Conservation (phyloP, 2,329 filamentous ascomycete species). For the Rutstroemia sp. region DNA sequence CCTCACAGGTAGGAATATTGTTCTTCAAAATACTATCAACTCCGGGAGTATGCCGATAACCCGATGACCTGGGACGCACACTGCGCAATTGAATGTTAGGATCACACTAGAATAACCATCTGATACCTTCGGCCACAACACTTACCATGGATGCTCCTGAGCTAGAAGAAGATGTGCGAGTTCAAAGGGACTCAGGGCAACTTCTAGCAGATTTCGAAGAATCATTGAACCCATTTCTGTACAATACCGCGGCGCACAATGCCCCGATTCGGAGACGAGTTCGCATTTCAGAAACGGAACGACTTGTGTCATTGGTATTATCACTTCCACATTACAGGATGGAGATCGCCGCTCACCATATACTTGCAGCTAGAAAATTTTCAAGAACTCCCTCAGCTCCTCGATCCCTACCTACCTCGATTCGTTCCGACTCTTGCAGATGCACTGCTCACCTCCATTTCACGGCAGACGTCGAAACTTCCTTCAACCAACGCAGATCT, state of each 20-base stretch:
- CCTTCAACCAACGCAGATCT: slow-evolving; percentile 22
- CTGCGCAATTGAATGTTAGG: neutral
- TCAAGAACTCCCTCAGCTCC: slow-evolving; percentile 88
- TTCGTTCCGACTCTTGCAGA: slow-evolving; percentile 69
- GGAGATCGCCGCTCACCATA: slow-evolving; percentile 8
- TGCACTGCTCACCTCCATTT: slow-evolving; percentile 65
- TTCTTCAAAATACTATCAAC: no score
- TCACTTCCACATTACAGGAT: neutral
- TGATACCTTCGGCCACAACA: neutral
- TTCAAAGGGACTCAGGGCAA: slow-evolving; percentile 53
- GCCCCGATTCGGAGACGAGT: slow-evolving; percentile 40
- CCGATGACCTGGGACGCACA: no score
- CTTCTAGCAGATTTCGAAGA: slow-evolving; percentile 51
- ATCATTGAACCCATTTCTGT: slow-evolving; percentile 44
- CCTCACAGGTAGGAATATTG: no score
- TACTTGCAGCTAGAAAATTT: slow-evolving; percentile 64
- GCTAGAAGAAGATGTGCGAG: slow-evolving; percentile 52
- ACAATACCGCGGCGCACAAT: slow-evolving; percentile 39
- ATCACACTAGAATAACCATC: neutral
- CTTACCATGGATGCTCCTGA: slow-evolving; percentile 51
- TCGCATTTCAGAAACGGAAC: slow-evolving; percentile 40
- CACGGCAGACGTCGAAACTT: slow-evolving; percentile 35
- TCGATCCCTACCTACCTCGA: slow-evolving; percentile 73
- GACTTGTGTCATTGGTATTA: slow-evolving; percentile 40
- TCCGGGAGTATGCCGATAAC: no score